Base-by-base conservation (phyloP, 495 filamentous ascomycete species). In the Trichoderma virens region DNA sequence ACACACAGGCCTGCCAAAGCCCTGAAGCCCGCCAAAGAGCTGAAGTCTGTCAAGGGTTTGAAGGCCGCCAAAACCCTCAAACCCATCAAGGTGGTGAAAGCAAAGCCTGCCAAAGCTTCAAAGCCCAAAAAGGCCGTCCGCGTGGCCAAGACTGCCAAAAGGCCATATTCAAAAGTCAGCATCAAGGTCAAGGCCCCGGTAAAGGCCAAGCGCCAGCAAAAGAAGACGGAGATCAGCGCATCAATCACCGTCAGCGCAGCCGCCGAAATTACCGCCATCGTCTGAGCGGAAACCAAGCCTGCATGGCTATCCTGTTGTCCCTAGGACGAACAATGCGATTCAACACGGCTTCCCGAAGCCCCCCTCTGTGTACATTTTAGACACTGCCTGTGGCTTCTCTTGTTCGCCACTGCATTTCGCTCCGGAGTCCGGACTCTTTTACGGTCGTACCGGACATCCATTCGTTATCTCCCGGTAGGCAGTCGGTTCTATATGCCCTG, bases 1-100 rank as follows among this genome's bases (percentile, higher is more conserved):
- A 64, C 62, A 47, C 62, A 65, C 18, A 67, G 65, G 56, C 28
- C 62, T 3, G 34, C 27, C 34, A 60, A 65, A 31, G 18, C 54
- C 9, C 2, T 16, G 41, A n/a, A 67, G 20, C 31, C 60, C 5
- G 60, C 20, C 60, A 62, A 62, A 28, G 25, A 11, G 18, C 23
- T 41, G 0, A 62, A 45, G 13, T 5, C 41, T 45, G 41, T 16
- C 41, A 45, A 45, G 41, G 41, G 14, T 1, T 5, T n/a, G 18
- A 16, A 45, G 20, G 20, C 47, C 20, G 23, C 5, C 20, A 54
- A 54, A 9, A 28, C 47, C 7, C 47, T 54, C 23, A 25, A 54
- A 20, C 47, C 47, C n/a, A 27, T 27, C 45, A 54, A 23, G 16
- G 25, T 35, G 32, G 32, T 4, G 32, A 35, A 11, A 11, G 32